These are phyloP conservation scores for Didymella exigua DNA, from an alignment of 2,329 filamentous ascomycete species.

Conservation along the genomic window DNA sequence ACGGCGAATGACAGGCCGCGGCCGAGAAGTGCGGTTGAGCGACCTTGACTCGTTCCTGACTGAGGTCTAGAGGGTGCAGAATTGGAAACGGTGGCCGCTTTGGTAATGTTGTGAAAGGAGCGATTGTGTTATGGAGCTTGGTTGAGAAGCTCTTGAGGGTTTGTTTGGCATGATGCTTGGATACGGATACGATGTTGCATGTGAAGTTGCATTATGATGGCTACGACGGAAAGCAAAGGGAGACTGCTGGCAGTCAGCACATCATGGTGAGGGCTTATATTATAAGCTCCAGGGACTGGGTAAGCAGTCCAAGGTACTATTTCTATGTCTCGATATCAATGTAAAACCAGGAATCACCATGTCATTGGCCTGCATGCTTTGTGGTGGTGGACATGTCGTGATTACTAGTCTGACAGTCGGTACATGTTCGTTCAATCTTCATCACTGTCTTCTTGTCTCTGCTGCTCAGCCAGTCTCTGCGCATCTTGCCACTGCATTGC, in stretches of 20 bases:
- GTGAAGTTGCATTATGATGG: conserved; percentile 16
- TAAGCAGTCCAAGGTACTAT: conserved; percentile 15
- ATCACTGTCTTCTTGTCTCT: conserved; percentile 47
- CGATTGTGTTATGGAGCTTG: neutral
- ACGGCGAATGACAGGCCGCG: neutral
- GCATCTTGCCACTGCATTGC: conserved; percentile 56
- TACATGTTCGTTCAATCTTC: conserved; percentile 23
- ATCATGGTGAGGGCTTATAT: conserved; percentile 4
- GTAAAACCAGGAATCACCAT: conserved; percentile 1
- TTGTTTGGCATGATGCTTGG: neutral
- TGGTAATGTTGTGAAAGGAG: neutral
- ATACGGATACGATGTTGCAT: conserved; percentile 1
- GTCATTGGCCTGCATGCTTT: too few species aligned
- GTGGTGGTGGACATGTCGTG: too few species aligned
- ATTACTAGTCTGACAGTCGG: too few species aligned
- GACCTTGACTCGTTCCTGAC: conserved; percentile 17
- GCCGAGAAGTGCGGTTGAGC: conserved; percentile 6
- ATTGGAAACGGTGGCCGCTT: neutral
- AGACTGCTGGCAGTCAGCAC: conserved; percentile 16
- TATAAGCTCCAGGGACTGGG: conserved; percentile 9
- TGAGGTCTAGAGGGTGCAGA: conserved; percentile 1
- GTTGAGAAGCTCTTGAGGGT: neutral
- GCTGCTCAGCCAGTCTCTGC: conserved; percentile 50
- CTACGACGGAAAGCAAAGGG: conserved; percentile 2
- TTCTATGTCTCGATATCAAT: conserved; percentile 11